phyloP scores from a whole-genome alignment of 83 land plant genomes.

The Picea engelmannii region DNA sequence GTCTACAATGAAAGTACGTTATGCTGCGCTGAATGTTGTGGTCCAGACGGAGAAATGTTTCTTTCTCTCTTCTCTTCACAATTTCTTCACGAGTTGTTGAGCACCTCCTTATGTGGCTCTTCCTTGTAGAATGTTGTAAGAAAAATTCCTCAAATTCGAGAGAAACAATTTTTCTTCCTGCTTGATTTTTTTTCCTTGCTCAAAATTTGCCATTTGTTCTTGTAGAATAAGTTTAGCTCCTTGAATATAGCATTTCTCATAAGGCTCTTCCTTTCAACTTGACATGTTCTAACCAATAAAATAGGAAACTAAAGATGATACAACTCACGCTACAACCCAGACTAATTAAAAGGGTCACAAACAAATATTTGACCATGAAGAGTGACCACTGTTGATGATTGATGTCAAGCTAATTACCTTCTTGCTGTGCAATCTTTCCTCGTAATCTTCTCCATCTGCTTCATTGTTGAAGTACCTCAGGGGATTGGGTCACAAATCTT shows the following conservation, averaged over 20 bases:
- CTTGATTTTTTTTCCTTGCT: background rate
- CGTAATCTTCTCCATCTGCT: slow-evolving; percentile 64
- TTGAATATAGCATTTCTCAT: background rate
- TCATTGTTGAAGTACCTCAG: slow-evolving; percentile 83
- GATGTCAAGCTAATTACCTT: slow-evolving; percentile 83
- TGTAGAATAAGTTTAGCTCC: background rate
- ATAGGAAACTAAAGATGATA: background rate
- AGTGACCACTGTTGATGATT: slow-evolving; percentile 92
- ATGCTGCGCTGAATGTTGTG: too few species aligned
- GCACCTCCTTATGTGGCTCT: background rate
- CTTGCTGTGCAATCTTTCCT: slow-evolving; percentile 14
- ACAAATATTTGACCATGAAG: slow-evolving; percentile 92
- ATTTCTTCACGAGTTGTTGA: too few species aligned
- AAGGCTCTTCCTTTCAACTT: background rate
- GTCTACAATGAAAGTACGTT: too few species aligned
- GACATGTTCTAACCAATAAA: background rate
- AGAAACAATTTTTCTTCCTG: background rate
- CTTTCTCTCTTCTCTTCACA: too few species aligned
- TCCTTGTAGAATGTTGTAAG: background rate
- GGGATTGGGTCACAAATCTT: slow-evolving; percentile 90
- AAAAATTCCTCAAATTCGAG: background rate
- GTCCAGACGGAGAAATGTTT: too few species aligned
- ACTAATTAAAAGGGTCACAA: slow-evolving; percentile 80
- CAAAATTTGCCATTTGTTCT: background rate
- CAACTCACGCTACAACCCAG: slow-evolving; percentile 23